Evolutionary conservation across 768 basidiomycete species (phyloP).

Genomic region (Tylopilus sp.): DNA sequence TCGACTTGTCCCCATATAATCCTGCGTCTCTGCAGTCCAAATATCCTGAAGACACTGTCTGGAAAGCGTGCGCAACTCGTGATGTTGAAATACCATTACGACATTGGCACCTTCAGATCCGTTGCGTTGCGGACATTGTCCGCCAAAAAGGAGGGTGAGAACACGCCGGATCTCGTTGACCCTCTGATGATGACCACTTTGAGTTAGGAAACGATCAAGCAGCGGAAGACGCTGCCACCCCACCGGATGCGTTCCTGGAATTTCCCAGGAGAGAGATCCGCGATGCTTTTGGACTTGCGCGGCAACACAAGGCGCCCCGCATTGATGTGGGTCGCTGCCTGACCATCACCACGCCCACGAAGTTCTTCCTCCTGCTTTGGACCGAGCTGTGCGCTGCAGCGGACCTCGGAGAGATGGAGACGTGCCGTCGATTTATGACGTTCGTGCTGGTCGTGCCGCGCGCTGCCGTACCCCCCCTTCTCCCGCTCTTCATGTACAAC

Average conservation of each 20-base stretch:
- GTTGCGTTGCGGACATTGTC: constrained; percentile 40
- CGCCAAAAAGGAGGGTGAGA: constrained; percentile 37
- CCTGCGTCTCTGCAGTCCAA: constrained; percentile 58
- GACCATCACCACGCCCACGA: constrained; percentile 51
- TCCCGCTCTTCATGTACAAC: constrained; percentile 71
- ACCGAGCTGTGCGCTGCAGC: constrained; percentile 53
- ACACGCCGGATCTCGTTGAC: not conserved
- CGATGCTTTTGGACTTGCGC: constrained; percentile 52
- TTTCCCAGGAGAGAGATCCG: constrained; percentile 58
- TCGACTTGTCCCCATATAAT: constrained; percentile 63
- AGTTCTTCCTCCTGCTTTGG: constrained; percentile 71
- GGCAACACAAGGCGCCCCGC: constrained; percentile 57
- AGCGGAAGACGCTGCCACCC: constrained; percentile 13
- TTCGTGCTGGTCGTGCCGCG: constrained; percentile 67
- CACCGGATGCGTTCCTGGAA: constrained; percentile 43
- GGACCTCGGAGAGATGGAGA: constrained; percentile 57
- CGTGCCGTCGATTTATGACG: constrained; percentile 60
- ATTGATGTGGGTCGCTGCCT: constrained; percentile 69
- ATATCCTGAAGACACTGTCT: constrained; percentile 45
- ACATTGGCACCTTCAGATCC: constrained; percentile 38
- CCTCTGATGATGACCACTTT: not conserved
- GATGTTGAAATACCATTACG: constrained; percentile 30
- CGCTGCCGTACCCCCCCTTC: constrained; percentile 52
- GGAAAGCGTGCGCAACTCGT: constrained; percentile 37
- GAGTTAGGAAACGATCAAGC: constrained; percentile 16